Percentiles rank a stretch among this genome's conserved stretches.
These are phyloP conservation scores for Ceratorhiza oryzae-sativae DNA, from an alignment of 1,284 basidiomycete genomes.

Conservation along the genomic window DNA sequence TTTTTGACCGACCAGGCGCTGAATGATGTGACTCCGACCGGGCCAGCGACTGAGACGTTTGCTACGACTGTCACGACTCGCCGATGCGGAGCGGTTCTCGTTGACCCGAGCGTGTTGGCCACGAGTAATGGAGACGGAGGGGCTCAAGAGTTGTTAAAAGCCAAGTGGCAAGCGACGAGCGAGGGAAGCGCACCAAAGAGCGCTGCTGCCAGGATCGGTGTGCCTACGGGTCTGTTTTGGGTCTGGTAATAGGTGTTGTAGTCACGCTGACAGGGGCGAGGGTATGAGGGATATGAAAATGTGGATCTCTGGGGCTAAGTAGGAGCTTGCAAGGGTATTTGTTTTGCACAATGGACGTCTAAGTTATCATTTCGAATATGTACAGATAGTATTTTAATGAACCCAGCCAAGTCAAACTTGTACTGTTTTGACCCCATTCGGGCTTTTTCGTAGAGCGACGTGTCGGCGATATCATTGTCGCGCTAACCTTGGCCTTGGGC, in stretches of 20 bases:
- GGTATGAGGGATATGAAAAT: neutral
- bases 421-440: no score
- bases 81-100: conserved; percentile 17
- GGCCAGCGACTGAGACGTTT: neutral
- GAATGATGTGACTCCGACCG: conserved; percentile 21
- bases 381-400: neutral
- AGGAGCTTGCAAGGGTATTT: neutral
- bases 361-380: neutral
- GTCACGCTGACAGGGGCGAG: conserved; percentile 1
- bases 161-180: conserved; percentile 36
- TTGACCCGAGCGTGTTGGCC: conserved; percentile 48
- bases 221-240: neutral
- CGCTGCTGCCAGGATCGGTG: neutral
- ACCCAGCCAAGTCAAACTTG: neutral
- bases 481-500: no score
- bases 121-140: conserved; percentile 50
- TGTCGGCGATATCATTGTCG: no score
- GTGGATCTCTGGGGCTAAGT: neutral
- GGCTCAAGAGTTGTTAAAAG: conserved; percentile 26
- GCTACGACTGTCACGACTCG: conserved; percentile 43
- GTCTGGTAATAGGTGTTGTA: conserved; percentile 1
- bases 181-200: conserved; percentile 22
- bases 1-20: conserved; percentile 51
- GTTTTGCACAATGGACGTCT: conserved; percentile 1
- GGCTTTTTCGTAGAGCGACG: no score